phyloP scores from a whole-genome alignment of 1,284 basidiomycete species.

The Phellinidium pouzarii region DNA sequence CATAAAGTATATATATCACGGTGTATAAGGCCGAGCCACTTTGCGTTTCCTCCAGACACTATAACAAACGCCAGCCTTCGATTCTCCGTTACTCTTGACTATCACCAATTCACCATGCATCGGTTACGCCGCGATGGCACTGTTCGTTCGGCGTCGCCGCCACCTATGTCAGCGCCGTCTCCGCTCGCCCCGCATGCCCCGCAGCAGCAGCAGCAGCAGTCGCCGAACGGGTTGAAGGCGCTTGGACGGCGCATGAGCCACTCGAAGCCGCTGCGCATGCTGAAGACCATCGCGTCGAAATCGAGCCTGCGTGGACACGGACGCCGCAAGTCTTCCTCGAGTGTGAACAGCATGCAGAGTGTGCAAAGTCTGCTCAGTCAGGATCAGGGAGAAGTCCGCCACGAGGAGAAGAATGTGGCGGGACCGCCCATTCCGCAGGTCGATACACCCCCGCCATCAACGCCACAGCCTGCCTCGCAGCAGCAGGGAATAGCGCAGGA shows the following conservation, averaged over 20 bases:
- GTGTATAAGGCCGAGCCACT: not conserved
- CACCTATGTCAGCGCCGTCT: not conserved
- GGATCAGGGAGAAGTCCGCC: not conserved
- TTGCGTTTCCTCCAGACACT: not conserved
- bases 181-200: not conserved
- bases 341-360: conserved; percentile 4
- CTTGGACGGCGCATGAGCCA: conserved; percentile 9
- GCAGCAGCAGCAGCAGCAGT: not conserved
- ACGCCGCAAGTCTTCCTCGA: conserved; percentile 5
- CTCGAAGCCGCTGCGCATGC: conserved; percentile 16
- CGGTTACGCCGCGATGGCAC: not conserved
- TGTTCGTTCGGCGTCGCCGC: not conserved
- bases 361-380: not conserved
- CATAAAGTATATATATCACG: not conserved
- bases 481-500: not conserved
- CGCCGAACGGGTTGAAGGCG: conserved; percentile 10
- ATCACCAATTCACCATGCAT: not conserved
- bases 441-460: not conserved
- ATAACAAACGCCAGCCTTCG: no score
- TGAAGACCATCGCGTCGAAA: conserved; percentile 13
- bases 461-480: not conserved
- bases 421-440: not conserved
- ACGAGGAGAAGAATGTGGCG: conserved; percentile 4
- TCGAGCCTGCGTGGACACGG: conserved; percentile 9
- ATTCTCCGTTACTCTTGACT: not conserved